Evolutionary conservation across 768 basidiomycete species (phyloP), one percentile per base, ranked within the genome.

Genomic region (Boletus rufocinnamomeus): DNA sequence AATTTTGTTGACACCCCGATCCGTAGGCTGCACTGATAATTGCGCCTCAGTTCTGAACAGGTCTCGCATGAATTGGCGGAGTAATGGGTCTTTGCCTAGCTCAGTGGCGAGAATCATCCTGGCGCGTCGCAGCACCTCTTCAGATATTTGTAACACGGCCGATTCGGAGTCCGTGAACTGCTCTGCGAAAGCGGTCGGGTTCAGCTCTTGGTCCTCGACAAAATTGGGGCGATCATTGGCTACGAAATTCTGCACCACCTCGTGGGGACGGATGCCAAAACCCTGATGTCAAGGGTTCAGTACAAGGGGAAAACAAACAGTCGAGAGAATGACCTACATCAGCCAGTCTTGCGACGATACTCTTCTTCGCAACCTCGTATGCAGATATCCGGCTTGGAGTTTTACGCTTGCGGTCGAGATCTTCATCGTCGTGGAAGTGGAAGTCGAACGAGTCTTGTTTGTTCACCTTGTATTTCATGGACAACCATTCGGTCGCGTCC

Each of bases 401-500:
- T 75, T 95, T 95, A 57, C 82, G 84, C 67, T 86, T 92, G 70
- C 82, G 84, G 16, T 77, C 75, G 19, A 67, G 72, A 17, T 77
- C 76, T 52, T 86, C 86, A 55, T 88, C 87, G 58, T 90, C 89
- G 59, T 88, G 85, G 67, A 88, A 89, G 35, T 80, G 84, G 56
- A 91, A 79, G 40, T 86, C 84, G 44, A 77, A 71, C 13, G 80
- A 78, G 56, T 82, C 82, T 64, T 84, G 80, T 70, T 89, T 86
- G 71, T 82, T 82, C 60, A 85, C 82, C 66, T 90, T 88, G 75
- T 93, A 91, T 72, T 89, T 91, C 82, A 93, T 83, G 25, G 82
- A 76, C 49, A 99, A 71, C 94, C 94, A 99, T 68, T 95, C 95
- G 0, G 89, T 88, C 11, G 90, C 84, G 66, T 99, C 97, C 4